Conservation (phyloP, 805 yeast species). For the Cyberlindnera japonica region DNA sequence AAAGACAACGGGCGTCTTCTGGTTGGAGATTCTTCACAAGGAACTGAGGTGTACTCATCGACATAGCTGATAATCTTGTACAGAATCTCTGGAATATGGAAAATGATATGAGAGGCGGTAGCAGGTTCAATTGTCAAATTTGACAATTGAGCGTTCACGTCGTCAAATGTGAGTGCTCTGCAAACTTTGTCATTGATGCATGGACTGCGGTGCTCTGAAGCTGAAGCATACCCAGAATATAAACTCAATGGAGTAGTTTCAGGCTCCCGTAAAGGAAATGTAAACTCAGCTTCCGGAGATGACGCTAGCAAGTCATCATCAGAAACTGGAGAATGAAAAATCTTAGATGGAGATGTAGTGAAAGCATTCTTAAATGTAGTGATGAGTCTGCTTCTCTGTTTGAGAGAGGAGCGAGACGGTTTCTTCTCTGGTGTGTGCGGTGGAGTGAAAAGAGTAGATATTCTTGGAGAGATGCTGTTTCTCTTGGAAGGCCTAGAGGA, state of each 20-base stretch:
- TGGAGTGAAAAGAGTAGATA: conserved; percentile 8
- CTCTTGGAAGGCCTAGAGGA: conserved; percentile 21
- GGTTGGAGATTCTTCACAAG: conserved; percentile 55
- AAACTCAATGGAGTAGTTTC: conserved; percentile 7
- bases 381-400: conserved; percentile 17
- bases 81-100: conserved; percentile 75
- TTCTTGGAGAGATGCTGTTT: conserved; percentile 12
- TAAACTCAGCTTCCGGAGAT: conserved; percentile 3
- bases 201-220: conserved; percentile 3
- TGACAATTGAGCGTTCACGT: conserved; percentile 13
- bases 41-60: conserved; percentile 53
- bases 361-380: conserved; percentile 25
- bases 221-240: conserved; percentile 1
- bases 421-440: conserved; percentile 19
- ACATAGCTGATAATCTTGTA: conserved; percentile 55
- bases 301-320: conserved; percentile 10
- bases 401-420: conserved; percentile 9
- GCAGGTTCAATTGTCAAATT: conserved; percentile 6
- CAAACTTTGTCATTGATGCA: conserved; percentile 1
- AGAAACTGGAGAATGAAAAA: conserved; percentile 18
- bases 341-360: conserved; percentile 7
- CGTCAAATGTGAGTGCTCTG: conserved; percentile 9
- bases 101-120: conserved; percentile 37
- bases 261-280: conserved; percentile 2
- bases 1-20: conserved; percentile 68